Evolutionary conservation across 2,329 filamentous ascomycete species (phyloP).

Genomic region (Colletotrichum tofieldiae): DNA sequence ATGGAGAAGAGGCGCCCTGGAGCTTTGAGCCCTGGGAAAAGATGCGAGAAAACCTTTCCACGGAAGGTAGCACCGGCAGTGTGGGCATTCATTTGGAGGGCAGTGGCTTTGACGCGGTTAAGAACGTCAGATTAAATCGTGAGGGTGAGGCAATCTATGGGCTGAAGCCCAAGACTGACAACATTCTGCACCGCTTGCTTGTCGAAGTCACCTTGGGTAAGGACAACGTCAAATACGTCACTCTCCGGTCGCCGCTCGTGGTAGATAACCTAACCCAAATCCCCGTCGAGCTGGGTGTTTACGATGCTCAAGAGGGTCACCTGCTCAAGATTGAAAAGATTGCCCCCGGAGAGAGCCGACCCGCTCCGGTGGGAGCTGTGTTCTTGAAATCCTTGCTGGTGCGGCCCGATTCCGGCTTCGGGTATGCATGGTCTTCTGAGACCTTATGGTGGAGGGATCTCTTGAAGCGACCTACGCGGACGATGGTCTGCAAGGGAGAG

Average conservation of each 20-base stretch:
- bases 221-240: constrained; percentile 99
- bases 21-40: constrained; percentile 97
- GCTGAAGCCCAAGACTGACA: constrained; percentile 87
- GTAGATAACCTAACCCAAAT: constrained; percentile 98
- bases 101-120: constrained; percentile 93
- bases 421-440: constrained; percentile 95
- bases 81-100: constrained; percentile 90
- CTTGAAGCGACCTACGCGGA: constrained; percentile 85
- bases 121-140: constrained; percentile 90
- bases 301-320: constrained; percentile 88
- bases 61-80: constrained; percentile 84
- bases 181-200: constrained; percentile 88
- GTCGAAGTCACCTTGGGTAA: constrained; percentile 92
- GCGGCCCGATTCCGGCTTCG: constrained; percentile 94
- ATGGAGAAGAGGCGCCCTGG: constrained; percentile 95
- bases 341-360: constrained; percentile 88
- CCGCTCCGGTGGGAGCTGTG: constrained; percentile 92
- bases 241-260: constrained; percentile 89
- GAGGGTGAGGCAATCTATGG: constrained; percentile 95
- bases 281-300: constrained; percentile 93
- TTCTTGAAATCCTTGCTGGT: constrained; percentile 91
- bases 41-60: constrained; percentile 92
- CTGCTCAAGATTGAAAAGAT: constrained; percentile 99
- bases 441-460: constrained; percentile 94
- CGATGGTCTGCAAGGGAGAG: constrained; percentile 90